Conservation (phyloP, 2,329 filamentous ascomycete species). For the Sporothrix schenckii region DNA sequence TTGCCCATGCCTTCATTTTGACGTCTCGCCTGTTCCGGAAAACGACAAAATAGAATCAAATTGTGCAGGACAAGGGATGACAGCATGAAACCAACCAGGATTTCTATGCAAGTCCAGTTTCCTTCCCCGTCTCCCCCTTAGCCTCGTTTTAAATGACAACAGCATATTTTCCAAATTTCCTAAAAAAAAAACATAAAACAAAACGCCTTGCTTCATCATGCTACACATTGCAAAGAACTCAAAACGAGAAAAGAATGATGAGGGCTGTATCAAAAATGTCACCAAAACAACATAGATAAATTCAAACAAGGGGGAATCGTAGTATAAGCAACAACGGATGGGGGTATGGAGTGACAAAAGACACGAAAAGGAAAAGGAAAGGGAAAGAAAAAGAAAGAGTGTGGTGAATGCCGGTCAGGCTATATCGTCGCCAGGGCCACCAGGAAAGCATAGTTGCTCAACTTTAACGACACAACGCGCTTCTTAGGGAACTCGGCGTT, state of each 20-base stretch:
- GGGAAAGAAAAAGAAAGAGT: background rate
- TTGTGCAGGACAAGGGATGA: too few species aligned
- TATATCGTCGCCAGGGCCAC: slow-evolving; percentile 38
- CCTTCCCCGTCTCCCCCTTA: background rate
- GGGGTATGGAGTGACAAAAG: slow-evolving; percentile 10
- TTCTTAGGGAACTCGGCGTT: slow-evolving; percentile 58
- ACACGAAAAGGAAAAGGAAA: background rate
- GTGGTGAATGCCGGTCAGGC: slow-evolving; percentile 21
- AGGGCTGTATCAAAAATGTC: background rate
- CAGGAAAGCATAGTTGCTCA: slow-evolving; percentile 60
- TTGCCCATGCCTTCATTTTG: background rate
- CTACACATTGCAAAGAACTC: background rate
- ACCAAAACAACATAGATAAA: background rate
- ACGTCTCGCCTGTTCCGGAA: too few species aligned
- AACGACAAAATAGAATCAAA: background rate
- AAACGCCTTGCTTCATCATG: slow-evolving; percentile 28
- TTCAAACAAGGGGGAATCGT: slow-evolving; percentile 5
- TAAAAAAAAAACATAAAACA: background rate
- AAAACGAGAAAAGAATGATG: background rate
- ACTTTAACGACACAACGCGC: slow-evolving; percentile 58
- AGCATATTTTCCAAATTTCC: background rate
- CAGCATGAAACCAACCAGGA: background rate
- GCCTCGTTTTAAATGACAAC: background rate
- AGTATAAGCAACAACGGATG: slow-evolving; percentile 20
- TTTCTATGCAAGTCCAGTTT: background rate